Evolutionary conservation across 768 basidiomycete genomes (phyloP), one percentile per base, ranked within the genome.

Genomic region (Russula emetica): DNA sequence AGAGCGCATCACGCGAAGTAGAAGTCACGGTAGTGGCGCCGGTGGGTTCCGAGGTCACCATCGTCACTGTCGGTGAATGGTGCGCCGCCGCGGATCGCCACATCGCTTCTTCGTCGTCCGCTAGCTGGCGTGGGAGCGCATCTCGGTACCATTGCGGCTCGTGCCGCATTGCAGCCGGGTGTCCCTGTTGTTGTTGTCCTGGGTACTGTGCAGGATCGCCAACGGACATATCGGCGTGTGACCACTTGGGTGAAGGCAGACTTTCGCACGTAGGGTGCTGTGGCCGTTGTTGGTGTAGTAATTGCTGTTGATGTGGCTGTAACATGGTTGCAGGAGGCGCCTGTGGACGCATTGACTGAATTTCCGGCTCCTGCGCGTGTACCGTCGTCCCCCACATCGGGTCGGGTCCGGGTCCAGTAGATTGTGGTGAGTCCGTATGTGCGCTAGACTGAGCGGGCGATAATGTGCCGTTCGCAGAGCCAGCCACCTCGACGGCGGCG

Each of bases 271-370:
- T 34, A 24, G 57, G 51, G 26, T 30, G 54, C 42, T 53, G 58
- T n/a, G 42, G 47, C 18, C 40, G 54, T 34, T 67, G 66, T 50
- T 67, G 66, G n/a, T 44, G 51, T 44, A 44, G 34, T n/a, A 32
- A 34, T n/a, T 60, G 62, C 40, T 58, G 57, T 53, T 55, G 53
- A 10, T 55, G 61, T 28, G 51, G 58, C 30, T 52, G 58, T 34
- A 62, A 22, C 26, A 57, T 45, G 24, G 54, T 22, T 10, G 30
- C 45, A 49, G 62, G 24, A 24, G 57, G 30, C 34, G 34, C 42
- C 11, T 42, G 26, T 8, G 49, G 44, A 11, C 52, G 34, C n/a
- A 55, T 59, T 1, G 62, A 42, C 28, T 26, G 8, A 16, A 38
- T 11, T 30, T 61, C 59, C 32, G 55, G 30, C 20, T 64, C 56